Evolutionary conservation across 768 basidiomycete genomes (phyloP).

Genomic region (Tylopilus sp.): DNA sequence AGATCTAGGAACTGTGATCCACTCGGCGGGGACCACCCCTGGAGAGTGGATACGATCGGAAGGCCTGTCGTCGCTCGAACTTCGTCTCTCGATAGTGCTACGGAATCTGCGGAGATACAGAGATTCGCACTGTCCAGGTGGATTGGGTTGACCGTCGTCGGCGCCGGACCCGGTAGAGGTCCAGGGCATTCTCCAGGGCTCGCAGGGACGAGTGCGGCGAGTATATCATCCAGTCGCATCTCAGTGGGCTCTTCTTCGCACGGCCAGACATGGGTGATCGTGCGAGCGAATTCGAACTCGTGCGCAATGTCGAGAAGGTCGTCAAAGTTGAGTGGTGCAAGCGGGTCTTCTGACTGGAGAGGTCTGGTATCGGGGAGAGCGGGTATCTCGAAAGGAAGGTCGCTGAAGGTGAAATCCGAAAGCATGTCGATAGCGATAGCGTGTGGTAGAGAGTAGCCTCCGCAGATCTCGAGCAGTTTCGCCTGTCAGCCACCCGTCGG

Average conservation of each 20-base stretch:
- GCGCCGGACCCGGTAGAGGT: background rate
- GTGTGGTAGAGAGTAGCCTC: background rate
- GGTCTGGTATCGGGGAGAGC: background rate
- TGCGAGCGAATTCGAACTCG: constrained; percentile 27
- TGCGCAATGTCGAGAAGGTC: constrained; percentile 29
- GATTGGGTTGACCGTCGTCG: background rate
- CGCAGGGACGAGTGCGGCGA: constrained; percentile 6
- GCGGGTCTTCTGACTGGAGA: background rate
- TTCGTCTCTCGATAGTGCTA: background rate
- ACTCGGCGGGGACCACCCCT: constrained; percentile 26
- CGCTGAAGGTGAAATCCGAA: constrained; percentile 10
- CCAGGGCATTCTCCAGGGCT: constrained; percentile 5
- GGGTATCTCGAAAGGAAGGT: constrained; percentile 7
- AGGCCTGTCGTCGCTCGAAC: background rate
- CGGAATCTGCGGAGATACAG: background rate
- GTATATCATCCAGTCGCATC: constrained; percentile 17
- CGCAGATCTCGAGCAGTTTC: too few relatives aligned
- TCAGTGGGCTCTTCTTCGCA: constrained; percentile 15
- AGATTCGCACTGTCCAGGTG: background rate
- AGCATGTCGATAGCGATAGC: constrained; percentile 22
- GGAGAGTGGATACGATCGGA: constrained; percentile 7
- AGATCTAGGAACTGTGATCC: constrained; percentile 27
- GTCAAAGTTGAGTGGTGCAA: constrained; percentile 19
- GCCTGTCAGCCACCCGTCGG: constrained; percentile 23
- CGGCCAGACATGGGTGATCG: constrained; percentile 21